phyloP scores from a whole-genome alignment of 352 stramenopile genomes.

The Phytophthora ramorum region DNA sequence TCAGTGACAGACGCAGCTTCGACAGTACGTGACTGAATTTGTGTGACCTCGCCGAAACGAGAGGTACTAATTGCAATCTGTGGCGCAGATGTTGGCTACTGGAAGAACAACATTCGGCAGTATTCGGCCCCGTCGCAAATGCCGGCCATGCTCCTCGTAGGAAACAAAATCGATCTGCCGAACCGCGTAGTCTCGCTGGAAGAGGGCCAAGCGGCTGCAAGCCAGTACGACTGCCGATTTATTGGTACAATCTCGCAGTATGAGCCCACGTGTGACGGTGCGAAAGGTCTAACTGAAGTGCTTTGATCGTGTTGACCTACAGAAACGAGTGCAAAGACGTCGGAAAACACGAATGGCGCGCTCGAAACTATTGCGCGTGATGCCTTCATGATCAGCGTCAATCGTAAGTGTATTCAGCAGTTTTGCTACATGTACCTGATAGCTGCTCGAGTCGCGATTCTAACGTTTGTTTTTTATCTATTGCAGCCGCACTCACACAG shows the following conservation, averaged over 20 bases:
- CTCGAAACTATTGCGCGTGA: conserved; percentile 89
- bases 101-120: conserved; percentile 96
- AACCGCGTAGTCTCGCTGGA: conserved; percentile 83
- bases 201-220: conserved; percentile 80
- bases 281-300: conserved; percentile 15
- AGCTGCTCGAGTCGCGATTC: background rate
- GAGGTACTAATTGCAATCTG: conserved; percentile 22
- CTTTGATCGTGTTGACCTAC: conserved; percentile 10
- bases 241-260: conserved; percentile 59
- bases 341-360: conserved; percentile 86
- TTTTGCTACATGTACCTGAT: background rate
- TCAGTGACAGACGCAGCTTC: conserved; percentile 92
- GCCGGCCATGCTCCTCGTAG: conserved; percentile 88
- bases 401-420: conserved; percentile 61
- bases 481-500: conserved; percentile 72
- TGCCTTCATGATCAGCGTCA: conserved; percentile 86
- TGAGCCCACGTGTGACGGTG: background rate
- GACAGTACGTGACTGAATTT: conserved; percentile 75
- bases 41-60: background rate
- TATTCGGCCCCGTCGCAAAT: conserved; percentile 80
- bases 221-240: conserved; percentile 88
- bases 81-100: conserved; percentile 91
- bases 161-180: conserved; percentile 94
- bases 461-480: conserved; percentile 17
- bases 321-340: conserved; percentile 92